Base-by-base conservation (phyloP, 345 rosid genomes). In the Turnera subulata region DNA sequence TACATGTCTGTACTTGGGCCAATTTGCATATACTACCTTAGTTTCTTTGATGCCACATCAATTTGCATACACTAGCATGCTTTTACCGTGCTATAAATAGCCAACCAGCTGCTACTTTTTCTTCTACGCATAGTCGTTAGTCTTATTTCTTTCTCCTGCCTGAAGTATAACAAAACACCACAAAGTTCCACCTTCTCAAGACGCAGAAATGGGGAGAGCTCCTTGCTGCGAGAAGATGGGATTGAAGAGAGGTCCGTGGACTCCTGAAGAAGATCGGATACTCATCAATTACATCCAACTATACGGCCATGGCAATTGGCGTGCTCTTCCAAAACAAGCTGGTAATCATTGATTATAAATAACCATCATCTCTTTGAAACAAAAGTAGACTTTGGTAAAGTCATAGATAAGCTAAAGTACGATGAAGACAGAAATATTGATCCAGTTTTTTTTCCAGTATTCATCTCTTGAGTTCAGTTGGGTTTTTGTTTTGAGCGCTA, bases 201-300 rank as follows among this genome's bases (percentile, higher is more conserved):
- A n/a, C 50, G 46, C 25, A 42, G 50, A 46, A 49, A 85, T 85
- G 93, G 93, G 73, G 59, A 75, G 93, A 79, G 83, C 93, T 73
- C 93, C 93, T 38, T 85, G 93, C 62, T 85, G 92, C 54, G 92
- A 82, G 68, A 82, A 82, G 59, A 80, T 78, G 82, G 92, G 88
- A 48, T 53, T 85, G 74, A 85, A 77, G 84, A 83, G 77, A 70
- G 93, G 93, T 45, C 89, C 93, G 8, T 85, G 93, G 93, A 81
- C 86, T 38, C 66, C 79, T 38, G 80, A 83, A 56, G 93, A 85
- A 70, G 93, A 83, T 59, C 80, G 60, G 17, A 63, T 83, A 50
- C 73, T 85, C 51, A 64, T 76, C 42, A 75, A 59, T 44, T 72
- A 80, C 68, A 77, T 85, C 69, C 77, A 71, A 19, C 71, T 62